A percentile compares a stretch with the other conserved stretches of the same genome.
phyloP scores from a whole-genome alignment of 768 basidiomycete genomes.

The Lanmaoa pseudosensibilis region DNA sequence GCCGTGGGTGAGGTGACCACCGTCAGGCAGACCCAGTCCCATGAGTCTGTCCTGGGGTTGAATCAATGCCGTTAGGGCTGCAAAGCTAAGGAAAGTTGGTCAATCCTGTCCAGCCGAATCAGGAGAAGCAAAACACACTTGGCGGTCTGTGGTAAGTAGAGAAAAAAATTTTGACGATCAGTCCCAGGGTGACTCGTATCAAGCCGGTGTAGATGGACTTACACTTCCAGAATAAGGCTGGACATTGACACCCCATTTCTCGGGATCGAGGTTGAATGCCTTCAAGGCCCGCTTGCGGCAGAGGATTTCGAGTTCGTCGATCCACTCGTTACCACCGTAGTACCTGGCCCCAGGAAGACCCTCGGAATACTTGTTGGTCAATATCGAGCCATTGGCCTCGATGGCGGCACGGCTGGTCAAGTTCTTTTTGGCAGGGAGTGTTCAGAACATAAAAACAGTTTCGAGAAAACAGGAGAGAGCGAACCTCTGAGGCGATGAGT shows the following conservation, averaged over 20 bases:
- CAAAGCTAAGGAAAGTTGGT: constrained; percentile 62
- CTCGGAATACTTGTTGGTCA: constrained; percentile 99
- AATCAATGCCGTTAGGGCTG: constrained; percentile 91
- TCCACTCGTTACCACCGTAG: constrained; percentile 97
- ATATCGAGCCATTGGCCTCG: constrained; percentile 97
- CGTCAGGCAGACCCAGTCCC: constrained; percentile 98
- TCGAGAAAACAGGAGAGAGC: constrained; percentile 7
- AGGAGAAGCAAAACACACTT: constrained; percentile 55
- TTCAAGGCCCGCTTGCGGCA: constrained; percentile 94
- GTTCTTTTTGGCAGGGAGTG: constrained; percentile 54
- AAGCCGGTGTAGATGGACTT: constrained; percentile 33
- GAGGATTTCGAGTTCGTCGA: constrained; percentile 93
- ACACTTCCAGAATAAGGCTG: constrained; percentile 96
- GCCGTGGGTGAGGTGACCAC: constrained; percentile 95
- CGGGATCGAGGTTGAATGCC: constrained; percentile 93
- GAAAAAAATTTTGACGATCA: constrained; percentile 15
- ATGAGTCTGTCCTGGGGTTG: constrained; percentile 98
- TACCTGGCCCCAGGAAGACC: constrained; percentile 97
- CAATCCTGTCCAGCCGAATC: constrained; percentile 5
- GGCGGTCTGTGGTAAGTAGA: constrained; percentile 58
- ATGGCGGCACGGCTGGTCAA: constrained; percentile 93
- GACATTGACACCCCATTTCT: constrained; percentile 97
- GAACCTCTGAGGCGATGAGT: constrained; percentile 97
- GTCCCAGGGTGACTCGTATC: not conserved
- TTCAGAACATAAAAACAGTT: not conserved